Conservation (phyloP, 1,284 basidiomycete genomes). For the Pseudozyma thailandica region DNA sequence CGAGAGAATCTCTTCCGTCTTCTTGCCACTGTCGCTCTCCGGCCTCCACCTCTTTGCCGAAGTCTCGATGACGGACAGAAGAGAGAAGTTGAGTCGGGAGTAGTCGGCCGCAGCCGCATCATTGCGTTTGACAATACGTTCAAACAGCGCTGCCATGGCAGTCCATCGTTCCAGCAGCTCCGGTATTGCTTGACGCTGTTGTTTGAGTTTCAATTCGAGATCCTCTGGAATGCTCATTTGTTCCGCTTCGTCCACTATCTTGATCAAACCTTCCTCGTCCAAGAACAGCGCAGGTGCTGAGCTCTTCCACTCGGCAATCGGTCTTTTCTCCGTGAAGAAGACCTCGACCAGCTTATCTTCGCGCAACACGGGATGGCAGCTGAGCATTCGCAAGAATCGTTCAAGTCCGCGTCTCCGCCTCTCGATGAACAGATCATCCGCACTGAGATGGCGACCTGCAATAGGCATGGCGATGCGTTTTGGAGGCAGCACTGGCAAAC, state of each 20-base stretch:
- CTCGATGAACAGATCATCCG: constrained; percentile 49
- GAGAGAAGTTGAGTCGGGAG: constrained; percentile 46
- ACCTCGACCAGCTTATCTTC: constrained; percentile 46
- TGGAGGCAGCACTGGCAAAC: constrained; percentile 49
- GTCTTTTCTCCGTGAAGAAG: constrained; percentile 40
- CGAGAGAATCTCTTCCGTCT: constrained; percentile 35
- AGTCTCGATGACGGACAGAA: constrained; percentile 41
- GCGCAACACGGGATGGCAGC: constrained; percentile 42
- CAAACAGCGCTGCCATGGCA: constrained; percentile 43
- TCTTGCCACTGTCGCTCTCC: constrained; percentile 32
- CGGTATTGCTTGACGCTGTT: constrained; percentile 42
- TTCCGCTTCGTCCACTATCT: constrained; percentile 43
- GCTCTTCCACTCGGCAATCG: constrained; percentile 40
- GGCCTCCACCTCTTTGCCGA: constrained; percentile 43
- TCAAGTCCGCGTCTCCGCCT: constrained; percentile 41
- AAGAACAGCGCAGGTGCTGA: constrained; percentile 44
- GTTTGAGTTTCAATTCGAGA: constrained; percentile 40
- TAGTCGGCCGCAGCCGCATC: constrained; percentile 50
- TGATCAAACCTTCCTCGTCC: constrained; percentile 43
- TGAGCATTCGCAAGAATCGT: constrained; percentile 42
- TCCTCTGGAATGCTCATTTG: constrained; percentile 49
- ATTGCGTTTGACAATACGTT: constrained; percentile 46
- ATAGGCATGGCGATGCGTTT: constrained; percentile 51
- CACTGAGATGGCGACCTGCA: constrained; percentile 43
- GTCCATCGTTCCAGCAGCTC: constrained; percentile 47